Evolutionary conservation across 306 rosid species (phyloP).

Genomic region (Fagus crenata): DNA sequence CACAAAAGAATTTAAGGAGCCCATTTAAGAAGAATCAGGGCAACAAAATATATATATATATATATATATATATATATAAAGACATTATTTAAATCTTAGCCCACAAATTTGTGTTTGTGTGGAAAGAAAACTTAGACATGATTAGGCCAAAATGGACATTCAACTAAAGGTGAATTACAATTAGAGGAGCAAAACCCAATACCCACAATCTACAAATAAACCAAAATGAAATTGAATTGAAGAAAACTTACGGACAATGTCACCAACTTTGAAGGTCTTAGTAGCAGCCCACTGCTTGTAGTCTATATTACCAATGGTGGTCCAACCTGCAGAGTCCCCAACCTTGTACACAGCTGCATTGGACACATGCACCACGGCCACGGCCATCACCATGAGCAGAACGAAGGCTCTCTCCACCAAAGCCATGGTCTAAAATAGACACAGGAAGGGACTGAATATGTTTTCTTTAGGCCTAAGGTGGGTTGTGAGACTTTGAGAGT

Average conservation of each 20-base stretch:
- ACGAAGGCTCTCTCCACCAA: constrained; percentile 37
- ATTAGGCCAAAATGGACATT: too few relatives aligned
- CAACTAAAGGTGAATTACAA: too few relatives aligned
- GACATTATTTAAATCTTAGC: too few relatives aligned
- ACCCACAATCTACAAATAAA: background rate
- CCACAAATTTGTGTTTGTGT: too few relatives aligned
- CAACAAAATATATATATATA: too few relatives aligned
- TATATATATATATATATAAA: too few relatives aligned
- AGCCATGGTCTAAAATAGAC: constrained; percentile 41
- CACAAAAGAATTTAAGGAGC: too few relatives aligned
- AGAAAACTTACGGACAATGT: constrained; percentile 64
- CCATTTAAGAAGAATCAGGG: too few relatives aligned
- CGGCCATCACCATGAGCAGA: constrained; percentile 29
- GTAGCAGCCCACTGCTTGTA: constrained; percentile 77
- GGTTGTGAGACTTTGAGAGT: constrained; percentile 18
- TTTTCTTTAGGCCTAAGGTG: constrained; percentile 1
- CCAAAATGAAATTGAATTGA: background rate
- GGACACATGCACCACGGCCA: constrained; percentile 35
- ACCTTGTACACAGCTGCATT: constrained; percentile 65
- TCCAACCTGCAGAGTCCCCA: constrained; percentile 91
- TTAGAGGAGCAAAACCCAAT: background rate
- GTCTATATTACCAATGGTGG: constrained; percentile 55
- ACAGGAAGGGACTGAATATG: constrained; percentile 1
- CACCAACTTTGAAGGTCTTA: constrained; percentile 69
- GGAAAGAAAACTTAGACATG: too few relatives aligned